These are phyloP conservation scores for Morella rubra DNA, from an alignment of 306 rosid genomes.

Conservation along the genomic window DNA sequence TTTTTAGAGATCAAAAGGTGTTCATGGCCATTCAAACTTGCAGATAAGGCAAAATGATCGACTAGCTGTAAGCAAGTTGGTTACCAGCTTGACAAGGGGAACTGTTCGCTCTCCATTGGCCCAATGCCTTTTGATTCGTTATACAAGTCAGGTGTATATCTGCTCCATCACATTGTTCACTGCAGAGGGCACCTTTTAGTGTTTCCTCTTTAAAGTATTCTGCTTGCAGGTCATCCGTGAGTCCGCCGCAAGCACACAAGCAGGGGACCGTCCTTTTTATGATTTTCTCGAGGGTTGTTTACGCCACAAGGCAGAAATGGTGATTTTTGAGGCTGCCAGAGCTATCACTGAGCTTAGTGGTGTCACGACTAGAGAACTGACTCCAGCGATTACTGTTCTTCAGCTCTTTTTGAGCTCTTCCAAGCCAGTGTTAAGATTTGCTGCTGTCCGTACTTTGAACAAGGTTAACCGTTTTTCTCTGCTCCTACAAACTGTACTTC, in stretches of 20 bases:
- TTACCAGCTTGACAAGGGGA: constrained; percentile 96
- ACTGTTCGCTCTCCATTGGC: constrained; percentile 97
- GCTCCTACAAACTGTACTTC: constrained; percentile 11
- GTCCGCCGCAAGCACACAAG: constrained; percentile 63
- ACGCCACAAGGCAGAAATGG: constrained; percentile 98
- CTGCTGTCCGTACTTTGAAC: constrained; percentile 98
- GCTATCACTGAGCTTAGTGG: constrained; percentile 94
- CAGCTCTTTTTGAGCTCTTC: constrained; percentile 97
- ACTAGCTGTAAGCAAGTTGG: constrained; percentile 94
- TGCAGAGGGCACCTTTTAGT: constrained; percentile 9
- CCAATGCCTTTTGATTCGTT: constrained; percentile 92
- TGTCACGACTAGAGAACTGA: constrained; percentile 84
- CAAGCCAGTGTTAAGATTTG: constrained; percentile 96
- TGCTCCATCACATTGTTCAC: constrained; percentile 5
- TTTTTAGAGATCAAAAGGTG: constrained; percentile 18
- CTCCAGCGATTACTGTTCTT: constrained; percentile 97
- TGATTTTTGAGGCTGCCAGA: constrained; percentile 96
- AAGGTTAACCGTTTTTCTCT: constrained; percentile 49
- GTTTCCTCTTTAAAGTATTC: constrained; percentile 24
- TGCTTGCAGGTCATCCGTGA: constrained; percentile 79
- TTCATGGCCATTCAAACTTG: constrained; percentile 30
- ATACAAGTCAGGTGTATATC: constrained; percentile 85
- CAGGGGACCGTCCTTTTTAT: constrained; percentile 93
- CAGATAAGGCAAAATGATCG: constrained; percentile 99
- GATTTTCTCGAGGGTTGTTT: constrained; percentile 98